Percentiles rank a stretch among this genome's conserved stretches.
These are phyloP conservation scores for Apiospora phragmitis DNA, from an alignment of 2,329 filamentous ascomycete genomes.

Conservation along the genomic window DNA sequence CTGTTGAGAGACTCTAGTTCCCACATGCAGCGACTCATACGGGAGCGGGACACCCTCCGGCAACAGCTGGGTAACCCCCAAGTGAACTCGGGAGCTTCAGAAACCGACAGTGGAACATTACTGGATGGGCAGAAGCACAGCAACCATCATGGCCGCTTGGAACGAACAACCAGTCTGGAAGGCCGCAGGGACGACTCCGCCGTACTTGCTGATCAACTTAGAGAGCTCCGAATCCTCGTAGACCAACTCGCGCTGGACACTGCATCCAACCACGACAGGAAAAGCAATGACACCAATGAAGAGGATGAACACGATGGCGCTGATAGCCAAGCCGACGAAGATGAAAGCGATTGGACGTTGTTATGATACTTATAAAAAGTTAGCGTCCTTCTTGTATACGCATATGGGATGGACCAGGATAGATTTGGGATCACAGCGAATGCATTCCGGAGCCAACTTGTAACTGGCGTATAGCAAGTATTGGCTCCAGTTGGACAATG, in stretches of 20 bases:
- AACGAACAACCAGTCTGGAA: not conserved
- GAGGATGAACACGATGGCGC: constrained; percentile 4
- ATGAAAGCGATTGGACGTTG: constrained; percentile 11
- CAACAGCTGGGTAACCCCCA: constrained; percentile 10
- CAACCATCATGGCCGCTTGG: not conserved
- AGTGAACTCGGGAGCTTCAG: not conserved
- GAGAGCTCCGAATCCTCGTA: constrained; percentile 20
- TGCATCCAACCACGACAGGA: constrained; percentile 12
- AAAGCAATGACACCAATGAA: not conserved
- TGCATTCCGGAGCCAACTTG: not conserved
- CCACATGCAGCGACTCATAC: constrained; percentile 17
- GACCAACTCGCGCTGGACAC: constrained; percentile 14
- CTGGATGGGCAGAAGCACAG: not conserved
- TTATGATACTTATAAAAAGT: not conserved
- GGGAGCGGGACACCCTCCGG: constrained; percentile 17
- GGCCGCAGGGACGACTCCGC: constrained; percentile 4
- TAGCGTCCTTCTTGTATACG: not conserved
- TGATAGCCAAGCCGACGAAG: not conserved
- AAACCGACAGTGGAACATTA: not conserved
- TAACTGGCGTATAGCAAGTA: not conserved
- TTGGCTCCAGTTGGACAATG: not conserved
- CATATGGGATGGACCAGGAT: not conserved
- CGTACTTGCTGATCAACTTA: constrained; percentile 17
- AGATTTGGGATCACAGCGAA: not conserved
- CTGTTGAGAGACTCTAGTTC: constrained; percentile 17